Percentiles rank a stretch among this genome's conserved stretches.
phyloP scores from a whole-genome alignment of 352 stramenopile genomes.

The Phytophthora kernoviae region DNA sequence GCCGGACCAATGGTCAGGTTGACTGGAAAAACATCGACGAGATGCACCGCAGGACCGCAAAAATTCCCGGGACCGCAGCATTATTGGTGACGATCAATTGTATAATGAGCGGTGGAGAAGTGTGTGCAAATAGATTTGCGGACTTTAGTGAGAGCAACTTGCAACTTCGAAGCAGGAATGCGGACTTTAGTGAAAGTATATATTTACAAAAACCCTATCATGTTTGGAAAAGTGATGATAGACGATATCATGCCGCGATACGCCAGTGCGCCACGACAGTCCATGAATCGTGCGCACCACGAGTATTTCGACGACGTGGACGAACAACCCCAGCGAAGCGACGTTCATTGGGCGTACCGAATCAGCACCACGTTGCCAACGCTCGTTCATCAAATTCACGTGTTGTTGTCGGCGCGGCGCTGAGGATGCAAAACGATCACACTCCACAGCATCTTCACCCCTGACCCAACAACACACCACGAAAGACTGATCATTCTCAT shows the following conservation, averaged over 20 bases:
- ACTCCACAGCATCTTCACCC: not conserved
- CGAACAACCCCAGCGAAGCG: slow-evolving; percentile 2
- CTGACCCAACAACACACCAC: slow-evolving; percentile 1
- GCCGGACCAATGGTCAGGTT: slow-evolving; percentile 3
- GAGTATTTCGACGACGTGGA: not conserved
- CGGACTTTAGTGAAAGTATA: not conserved
- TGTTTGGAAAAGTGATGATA: slow-evolving; percentile 32
- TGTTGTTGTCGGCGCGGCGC: slow-evolving; percentile 19
- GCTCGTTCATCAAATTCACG: slow-evolving; percentile 4
- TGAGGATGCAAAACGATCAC: slow-evolving; percentile 1
- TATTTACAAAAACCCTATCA: slow-evolving; percentile 7
- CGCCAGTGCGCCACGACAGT: not conserved
- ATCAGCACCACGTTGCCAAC: not conserved
- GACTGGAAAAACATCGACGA: slow-evolving; percentile 1
- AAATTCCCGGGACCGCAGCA: not conserved
- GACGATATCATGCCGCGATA: not conserved
- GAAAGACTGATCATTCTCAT: not conserved
- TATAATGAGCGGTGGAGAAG: slow-evolving; percentile 1
- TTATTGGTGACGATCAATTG: not conserved
- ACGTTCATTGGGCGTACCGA: not conserved
- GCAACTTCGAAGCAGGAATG: not conserved
- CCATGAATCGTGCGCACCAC: slow-evolving; percentile 7
- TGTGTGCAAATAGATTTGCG: not conserved
- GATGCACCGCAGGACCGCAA: not conserved
- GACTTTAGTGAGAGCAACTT: not conserved